Evolutionary conservation across 805 yeast genomes (phyloP).

Genomic region (Maudiozyma saulgeensis): DNA sequence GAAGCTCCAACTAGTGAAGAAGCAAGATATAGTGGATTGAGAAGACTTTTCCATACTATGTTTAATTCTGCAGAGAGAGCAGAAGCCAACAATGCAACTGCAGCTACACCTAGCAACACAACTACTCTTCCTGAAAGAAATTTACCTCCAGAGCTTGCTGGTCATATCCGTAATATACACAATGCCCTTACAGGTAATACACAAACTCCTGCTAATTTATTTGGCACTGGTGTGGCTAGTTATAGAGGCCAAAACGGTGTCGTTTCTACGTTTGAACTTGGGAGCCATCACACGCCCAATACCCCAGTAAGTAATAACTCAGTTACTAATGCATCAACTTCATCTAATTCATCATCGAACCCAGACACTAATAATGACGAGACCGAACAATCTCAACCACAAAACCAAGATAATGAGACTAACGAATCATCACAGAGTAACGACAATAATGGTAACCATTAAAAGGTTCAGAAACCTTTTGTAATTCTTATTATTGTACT

Average conservation of each 20-base stretch:
- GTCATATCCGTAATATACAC: background rate
- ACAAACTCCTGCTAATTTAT: conserved; percentile 6
- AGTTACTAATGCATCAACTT: background rate
- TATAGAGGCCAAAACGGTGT: conserved; percentile 22
- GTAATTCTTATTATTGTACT: too few species aligned
- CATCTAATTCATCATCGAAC: background rate
- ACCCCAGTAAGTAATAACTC: background rate
- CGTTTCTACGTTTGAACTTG: conserved; percentile 18
- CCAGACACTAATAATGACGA: background rate
- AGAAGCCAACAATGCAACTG: background rate
- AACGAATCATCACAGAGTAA: background rate
- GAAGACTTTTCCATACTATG: background rate
- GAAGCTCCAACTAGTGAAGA: background rate
- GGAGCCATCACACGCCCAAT: background rate
- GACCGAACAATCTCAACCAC: background rate
- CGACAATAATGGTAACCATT: background rate
- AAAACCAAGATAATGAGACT: background rate
- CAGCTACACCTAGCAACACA: background rate
- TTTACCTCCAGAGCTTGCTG: background rate
- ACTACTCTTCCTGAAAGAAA: background rate
- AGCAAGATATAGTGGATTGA: background rate
- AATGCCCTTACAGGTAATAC: background rate
- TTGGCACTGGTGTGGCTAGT: conserved; percentile 29
- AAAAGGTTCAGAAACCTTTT: too few species aligned
- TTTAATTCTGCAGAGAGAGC: background rate